Base-by-base conservation (phyloP, 371 early-diverging fungal species). In the Actinomucor elegans region DNA sequence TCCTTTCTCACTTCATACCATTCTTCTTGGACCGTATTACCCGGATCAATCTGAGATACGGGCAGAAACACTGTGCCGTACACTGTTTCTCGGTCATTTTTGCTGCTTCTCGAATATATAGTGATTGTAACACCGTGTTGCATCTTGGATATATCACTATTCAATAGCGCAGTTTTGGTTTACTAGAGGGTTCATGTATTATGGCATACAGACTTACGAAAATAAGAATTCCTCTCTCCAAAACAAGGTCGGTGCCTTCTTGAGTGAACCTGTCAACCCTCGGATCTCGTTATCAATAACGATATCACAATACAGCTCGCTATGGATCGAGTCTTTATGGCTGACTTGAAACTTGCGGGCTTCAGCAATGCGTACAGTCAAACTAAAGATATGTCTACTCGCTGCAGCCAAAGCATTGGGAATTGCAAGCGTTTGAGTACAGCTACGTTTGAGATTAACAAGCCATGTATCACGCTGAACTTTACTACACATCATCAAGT, bases 381-480 rank as follows among this genome's bases (percentile, higher is more conserved):
- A 59, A 27, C 55, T 45, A 23, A 42, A 37, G 2, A 66, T 37
- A 46, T 57, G 34, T 52, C 60, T 27, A 40, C 26, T 27, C n/a
- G n/a, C n/a, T 7, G 38, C 31, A 4, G 47, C 21, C 5, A 41
- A 24, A 26, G 58, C 12, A 14, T 32, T 27, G 15, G 38, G 40
- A 15, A 40, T 32, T 14, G 40, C 18, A 7, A 15, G 3, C 24
- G 64, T 69, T 23, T 56, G 67, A 37, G 64, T 64, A 42, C 67
- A 77, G 49, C 53, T 62, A 1, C 47, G 56, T 43, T 84, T 83
- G 14, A 85, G 68, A 20, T 66, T 67, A 11, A 66, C 60, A 2
- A 84, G 55, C 86, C 86, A 85, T 26, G 50, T 42, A 49, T 83
- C 80, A 35, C 78, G 65, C 29, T 84, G 78, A 21, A 71, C 52